These are phyloP conservation scores for Lasiosphaeria miniovina DNA, from an alignment of 495 filamentous ascomycete genomes.

Conservation along the genomic window DNA sequence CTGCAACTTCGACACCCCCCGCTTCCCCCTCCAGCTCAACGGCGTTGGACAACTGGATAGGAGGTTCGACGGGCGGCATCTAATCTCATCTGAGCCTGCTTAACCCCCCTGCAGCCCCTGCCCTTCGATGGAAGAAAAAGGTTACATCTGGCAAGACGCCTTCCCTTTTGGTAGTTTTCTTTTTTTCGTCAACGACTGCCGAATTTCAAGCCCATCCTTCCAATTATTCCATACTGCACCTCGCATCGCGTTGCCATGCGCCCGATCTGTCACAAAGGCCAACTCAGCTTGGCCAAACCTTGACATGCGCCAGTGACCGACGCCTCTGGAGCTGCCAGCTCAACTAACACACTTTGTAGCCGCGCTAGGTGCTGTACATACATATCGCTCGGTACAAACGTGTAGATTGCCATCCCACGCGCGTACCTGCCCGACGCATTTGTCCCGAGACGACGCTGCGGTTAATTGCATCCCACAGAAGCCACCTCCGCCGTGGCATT, in stretches of 20 bases:
- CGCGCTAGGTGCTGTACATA: no score
- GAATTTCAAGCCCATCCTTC: no score
- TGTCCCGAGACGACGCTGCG: constrained; percentile 5
- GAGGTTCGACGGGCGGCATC: background rate
- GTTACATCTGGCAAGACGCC: background rate
- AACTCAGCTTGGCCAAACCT: constrained; percentile 5
- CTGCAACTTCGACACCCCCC: background rate
- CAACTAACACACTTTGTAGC: background rate
- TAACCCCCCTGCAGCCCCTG: background rate
- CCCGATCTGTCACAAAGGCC: background rate
- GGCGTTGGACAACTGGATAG: background rate
- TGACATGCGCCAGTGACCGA: constrained; percentile 9
- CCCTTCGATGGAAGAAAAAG: background rate
- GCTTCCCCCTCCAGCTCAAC: background rate
- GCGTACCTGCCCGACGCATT: no score
- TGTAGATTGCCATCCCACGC: no score
- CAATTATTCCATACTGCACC: no score
- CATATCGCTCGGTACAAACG: no score
- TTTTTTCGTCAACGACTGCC: background rate
- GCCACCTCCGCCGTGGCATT: constrained; percentile 13
- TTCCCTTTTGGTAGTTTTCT: background rate
- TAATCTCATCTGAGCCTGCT: constrained; percentile 1
- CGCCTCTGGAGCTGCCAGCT: constrained; percentile 5
- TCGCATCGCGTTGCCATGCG: background rate
- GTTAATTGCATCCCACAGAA: constrained; percentile 19